These are phyloP conservation scores for Talaromyces proteolyticus DNA, from an alignment of 495 filamentous ascomycete genomes.

Conservation along the genomic window DNA sequence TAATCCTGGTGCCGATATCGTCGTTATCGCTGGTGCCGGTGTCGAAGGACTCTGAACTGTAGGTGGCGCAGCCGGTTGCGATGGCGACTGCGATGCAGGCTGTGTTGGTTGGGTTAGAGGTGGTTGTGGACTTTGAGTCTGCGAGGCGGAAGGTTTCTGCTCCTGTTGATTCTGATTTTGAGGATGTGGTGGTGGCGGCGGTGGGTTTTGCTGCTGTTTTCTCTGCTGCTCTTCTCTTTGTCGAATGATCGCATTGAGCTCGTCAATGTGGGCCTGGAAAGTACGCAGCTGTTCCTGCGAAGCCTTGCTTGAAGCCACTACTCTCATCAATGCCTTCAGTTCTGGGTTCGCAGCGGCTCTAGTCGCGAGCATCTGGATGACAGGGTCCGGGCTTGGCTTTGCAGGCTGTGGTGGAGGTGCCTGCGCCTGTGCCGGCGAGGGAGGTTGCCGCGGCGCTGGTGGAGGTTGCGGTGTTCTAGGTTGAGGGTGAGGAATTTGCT, in stretches of 20 bases:
- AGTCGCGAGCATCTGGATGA: constrained; percentile 90
- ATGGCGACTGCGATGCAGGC: too few relatives aligned
- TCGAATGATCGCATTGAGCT: constrained; percentile 63
- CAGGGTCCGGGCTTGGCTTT: constrained; percentile 71
- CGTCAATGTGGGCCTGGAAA: constrained; percentile 91
- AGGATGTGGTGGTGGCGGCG: constrained; percentile 9
- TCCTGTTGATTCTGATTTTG: constrained; percentile 16
- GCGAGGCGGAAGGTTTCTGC: neutral
- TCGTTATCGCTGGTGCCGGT: neutral
- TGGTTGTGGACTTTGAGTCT: neutral
- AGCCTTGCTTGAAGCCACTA: constrained; percentile 85
- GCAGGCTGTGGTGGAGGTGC: constrained; percentile 26
- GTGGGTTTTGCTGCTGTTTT: constrained; percentile 19
- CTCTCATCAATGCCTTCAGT: constrained; percentile 93
- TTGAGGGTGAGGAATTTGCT: constrained; percentile 6
- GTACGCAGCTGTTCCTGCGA: constrained; percentile 70
- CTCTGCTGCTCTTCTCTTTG: constrained; percentile 36
- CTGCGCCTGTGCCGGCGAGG: constrained; percentile 25
- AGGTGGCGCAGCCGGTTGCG: too few relatives aligned
- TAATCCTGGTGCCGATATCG: constrained; percentile 18
- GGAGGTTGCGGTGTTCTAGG: constrained; percentile 15
- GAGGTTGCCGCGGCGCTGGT: constrained; percentile 24
- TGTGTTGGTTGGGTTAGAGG: neutral
- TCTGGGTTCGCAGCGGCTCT: constrained; percentile 78
- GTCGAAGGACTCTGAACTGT: neutral